Conservation (phyloP, 1,284 basidiomycete genomes). For the Cronartium quercuum region DNA sequence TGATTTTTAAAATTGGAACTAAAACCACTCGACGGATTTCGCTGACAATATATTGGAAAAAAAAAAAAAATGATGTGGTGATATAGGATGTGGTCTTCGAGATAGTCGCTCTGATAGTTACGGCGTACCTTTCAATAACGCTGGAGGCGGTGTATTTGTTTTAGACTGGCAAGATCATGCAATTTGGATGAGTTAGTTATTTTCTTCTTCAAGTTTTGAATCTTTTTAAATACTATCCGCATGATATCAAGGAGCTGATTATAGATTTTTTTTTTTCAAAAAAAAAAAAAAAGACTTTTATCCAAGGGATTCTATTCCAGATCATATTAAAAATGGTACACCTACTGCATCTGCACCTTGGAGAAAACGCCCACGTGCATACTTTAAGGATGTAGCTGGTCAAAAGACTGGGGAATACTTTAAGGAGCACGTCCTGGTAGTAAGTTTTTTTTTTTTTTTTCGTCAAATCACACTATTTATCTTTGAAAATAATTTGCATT, state of each 20-base stretch:
- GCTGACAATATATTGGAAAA: background rate
- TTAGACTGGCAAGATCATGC: conserved; percentile 42
- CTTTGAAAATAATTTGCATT: too few species aligned
- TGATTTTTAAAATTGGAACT: too few species aligned
- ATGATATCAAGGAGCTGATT: background rate
- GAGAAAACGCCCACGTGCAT: conserved; percentile 1
- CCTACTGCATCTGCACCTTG: background rate
- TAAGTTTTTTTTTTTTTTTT: background rate
- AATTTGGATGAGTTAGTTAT: conserved; percentile 32
- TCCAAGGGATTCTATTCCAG: background rate
- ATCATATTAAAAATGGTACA: background rate
- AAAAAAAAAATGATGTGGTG: too few species aligned
- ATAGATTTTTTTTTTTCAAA: too few species aligned
- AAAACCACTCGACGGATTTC: too few species aligned
- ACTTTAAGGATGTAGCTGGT: background rate
- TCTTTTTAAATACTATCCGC: background rate
- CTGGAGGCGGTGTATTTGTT: conserved; percentile 43
- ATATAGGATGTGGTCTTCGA: conserved; percentile 2
- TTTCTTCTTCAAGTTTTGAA: background rate
- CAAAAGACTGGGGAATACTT: background rate
- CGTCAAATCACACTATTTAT: background rate
- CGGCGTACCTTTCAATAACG: conserved; percentile 41
- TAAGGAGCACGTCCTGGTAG: conserved; percentile 11
- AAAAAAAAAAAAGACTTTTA: background rate
- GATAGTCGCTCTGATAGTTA: conserved; percentile 41